phyloP scores from a whole-genome alignment of 108 stramenopile genomes.

The Skeletonema tropicum region DNA sequence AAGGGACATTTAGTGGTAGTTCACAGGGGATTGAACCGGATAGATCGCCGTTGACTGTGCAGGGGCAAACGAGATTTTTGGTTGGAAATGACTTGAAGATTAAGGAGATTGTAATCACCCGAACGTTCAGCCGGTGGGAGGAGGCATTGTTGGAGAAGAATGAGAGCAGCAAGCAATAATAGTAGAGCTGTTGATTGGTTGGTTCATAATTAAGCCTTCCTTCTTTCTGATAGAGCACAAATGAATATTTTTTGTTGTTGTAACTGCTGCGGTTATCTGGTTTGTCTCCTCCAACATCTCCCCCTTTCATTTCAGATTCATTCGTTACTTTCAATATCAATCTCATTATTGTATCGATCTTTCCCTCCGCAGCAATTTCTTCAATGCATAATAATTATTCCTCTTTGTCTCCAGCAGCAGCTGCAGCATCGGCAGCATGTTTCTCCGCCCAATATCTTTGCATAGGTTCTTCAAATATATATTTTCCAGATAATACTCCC shows the following conservation, averaged over 20 bases:
- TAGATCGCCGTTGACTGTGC: conserved; percentile 50
- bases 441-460: conserved; percentile 49
- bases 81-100: conserved; percentile 57
- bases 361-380: background rate
- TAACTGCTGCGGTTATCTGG: background rate
- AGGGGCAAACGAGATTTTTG: conserved; percentile 71
- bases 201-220: background rate
- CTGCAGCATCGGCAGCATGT: conserved; percentile 25
- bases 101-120: conserved; percentile 59
- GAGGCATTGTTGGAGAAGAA: conserved; percentile 19
- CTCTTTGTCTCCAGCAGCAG: background rate
- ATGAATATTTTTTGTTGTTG: background rate
- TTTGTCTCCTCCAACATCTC: too few relatives aligned
- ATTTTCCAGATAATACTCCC: conserved; percentile 43
- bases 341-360: background rate
- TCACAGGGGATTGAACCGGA: conserved; percentile 51
- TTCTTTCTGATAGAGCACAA: background rate
- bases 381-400: background rate
- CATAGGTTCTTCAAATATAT: conserved; percentile 50
- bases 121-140: conserved; percentile 70
- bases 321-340: background rate
- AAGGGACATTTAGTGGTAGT: conserved; percentile 56
- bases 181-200: background rate
- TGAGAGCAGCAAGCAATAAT: background rate
- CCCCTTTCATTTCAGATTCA: too few relatives aligned